Evolutionary conservation across 2,329 filamentous ascomycete genomes (phyloP), one percentile per base, ranked within the genome.

Genomic region (Knufia fluminis): DNA sequence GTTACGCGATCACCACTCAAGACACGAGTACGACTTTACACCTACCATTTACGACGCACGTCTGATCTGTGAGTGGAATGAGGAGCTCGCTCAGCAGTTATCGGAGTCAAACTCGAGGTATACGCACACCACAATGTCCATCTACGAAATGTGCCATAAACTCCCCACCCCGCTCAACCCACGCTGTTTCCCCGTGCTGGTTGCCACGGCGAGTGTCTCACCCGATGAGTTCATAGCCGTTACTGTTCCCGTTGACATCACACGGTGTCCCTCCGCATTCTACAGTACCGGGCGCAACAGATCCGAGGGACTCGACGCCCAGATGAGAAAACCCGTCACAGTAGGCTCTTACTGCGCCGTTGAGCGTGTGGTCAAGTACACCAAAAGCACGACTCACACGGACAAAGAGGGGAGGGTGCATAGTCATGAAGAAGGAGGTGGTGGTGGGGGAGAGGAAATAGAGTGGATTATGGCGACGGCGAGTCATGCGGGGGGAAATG

Each of bases 391-490:
- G 28, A 46, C 41, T 7, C 43, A 38, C 20, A 16, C n/a, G 19
- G 19, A 36, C 19, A 24, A 49, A 42, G 20, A 53, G 50, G 12
- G 23, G 22, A 24, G 22, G n/a, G 17, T 22, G 19, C 43, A 41
- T 22, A 17, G 23, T 14, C 20, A n/a, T n/a, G n/a, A n/a, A n/a
- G n/a, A n/a, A n/a, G n/a, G 9, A 9, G 14, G 20, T 19, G 20
- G 48, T 57, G 77, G 3, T 8, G 33, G 33, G 33, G 62, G 59
- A 3, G 54, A 52, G 19, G 61, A 66, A 3, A 72, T 86, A 41
- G 80, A 84, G 64, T 92, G 86, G 86, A 70, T 83, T 51, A 90
- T 91, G 83, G 83, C 79, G 7, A 90, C 85, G 8, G 77, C 81
- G 9, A 84, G 80, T 52, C 78, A 90, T 62, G 85, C 85, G 0